phyloP scores from a whole-genome alignment of 352 stramenopile species.

The Phytophthora boehmeriae region DNA sequence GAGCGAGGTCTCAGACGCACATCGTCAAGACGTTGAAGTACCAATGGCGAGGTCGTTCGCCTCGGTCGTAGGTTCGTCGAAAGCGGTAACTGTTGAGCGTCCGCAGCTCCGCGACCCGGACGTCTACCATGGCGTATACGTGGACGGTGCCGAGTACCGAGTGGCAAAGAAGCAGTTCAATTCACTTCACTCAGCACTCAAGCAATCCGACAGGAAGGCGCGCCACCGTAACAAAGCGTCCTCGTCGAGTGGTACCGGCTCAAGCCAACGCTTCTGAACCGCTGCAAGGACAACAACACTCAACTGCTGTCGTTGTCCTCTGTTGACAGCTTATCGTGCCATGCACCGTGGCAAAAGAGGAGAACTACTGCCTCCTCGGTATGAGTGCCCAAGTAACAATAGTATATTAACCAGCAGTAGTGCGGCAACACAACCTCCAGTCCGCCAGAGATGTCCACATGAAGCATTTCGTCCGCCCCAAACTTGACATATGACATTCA shows the following conservation, averaged over 20 bases:
- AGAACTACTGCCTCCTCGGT: neutral
- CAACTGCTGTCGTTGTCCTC: slow-evolving; percentile 1
- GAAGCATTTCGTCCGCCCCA: slow-evolving; percentile 4
- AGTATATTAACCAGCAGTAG: slow-evolving; percentile 35
- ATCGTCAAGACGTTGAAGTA: slow-evolving; percentile 7
- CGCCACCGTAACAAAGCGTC: slow-evolving; percentile 38
- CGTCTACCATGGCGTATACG: slow-evolving; percentile 42
- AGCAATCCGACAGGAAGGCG: slow-evolving; percentile 52
- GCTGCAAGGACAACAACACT: neutral
- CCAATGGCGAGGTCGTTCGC: slow-evolving; percentile 24
- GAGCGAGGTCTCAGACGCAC: slow-evolving; percentile 19
- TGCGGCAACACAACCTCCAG: slow-evolving; percentile 1
- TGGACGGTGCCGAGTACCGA: slow-evolving; percentile 34
- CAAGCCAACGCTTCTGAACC: slow-evolving; percentile 33
- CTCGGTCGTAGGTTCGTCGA: slow-evolving; percentile 10
- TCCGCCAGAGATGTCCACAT: slow-evolving; percentile 12
- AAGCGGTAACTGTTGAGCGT: slow-evolving; percentile 20
- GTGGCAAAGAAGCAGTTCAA: slow-evolving; percentile 50
- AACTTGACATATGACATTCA: neutral
- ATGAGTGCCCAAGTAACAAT: slow-evolving; percentile 30
- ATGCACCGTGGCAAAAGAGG: slow-evolving; percentile 11
- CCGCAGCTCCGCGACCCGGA: slow-evolving; percentile 38
- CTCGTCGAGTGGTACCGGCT: slow-evolving; percentile 9
- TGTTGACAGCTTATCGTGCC: slow-evolving; percentile 3
- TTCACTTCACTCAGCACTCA: slow-evolving; percentile 42